A percentile compares a stretch with the other conserved stretches of the same genome.
Conservation (phyloP, 1,284 basidiomycete genomes). For the Uromyces viciae-fabae region DNA sequence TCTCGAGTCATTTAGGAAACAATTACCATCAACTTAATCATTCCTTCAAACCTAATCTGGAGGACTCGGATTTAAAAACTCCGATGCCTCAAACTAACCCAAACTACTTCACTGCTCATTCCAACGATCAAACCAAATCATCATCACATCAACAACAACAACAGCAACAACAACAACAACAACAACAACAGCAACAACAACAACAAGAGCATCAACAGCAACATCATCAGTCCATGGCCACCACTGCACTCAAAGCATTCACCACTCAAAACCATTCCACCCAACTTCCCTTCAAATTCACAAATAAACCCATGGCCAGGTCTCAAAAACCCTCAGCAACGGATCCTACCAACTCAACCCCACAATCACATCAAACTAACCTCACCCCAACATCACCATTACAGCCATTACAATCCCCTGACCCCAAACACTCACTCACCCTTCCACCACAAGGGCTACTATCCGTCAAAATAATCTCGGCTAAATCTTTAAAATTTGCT, state of each 20-base stretch:
- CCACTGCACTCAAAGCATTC: slow-evolving; percentile 30
- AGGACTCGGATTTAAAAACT: slow-evolving; percentile 1
- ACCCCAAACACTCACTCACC: background rate
- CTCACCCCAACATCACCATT: background rate
- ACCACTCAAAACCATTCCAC: background rate
- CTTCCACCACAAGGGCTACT: slow-evolving; percentile 67
- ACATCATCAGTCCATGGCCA: slow-evolving; percentile 15
- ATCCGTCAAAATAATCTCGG: slow-evolving; percentile 90
- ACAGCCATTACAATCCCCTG: background rate
- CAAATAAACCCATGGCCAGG: background rate
- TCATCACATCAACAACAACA: background rate
- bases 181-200: background rate
- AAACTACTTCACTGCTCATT: background rate
- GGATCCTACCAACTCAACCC: background rate
- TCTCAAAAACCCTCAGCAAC: background rate
- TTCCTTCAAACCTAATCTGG: background rate
- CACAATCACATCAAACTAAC: background rate
- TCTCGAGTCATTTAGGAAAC: too few relatives aligned
- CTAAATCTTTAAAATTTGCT: slow-evolving; percentile 65
- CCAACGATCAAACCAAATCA: background rate
- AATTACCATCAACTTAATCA: background rate
- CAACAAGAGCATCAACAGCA: background rate
- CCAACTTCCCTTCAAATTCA: background rate
- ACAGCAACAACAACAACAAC: background rate
- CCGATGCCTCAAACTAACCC: slow-evolving; percentile 12